phyloP scores from a whole-genome alignment of 257 asterid genomes.

The Solanum phureja region DNA sequence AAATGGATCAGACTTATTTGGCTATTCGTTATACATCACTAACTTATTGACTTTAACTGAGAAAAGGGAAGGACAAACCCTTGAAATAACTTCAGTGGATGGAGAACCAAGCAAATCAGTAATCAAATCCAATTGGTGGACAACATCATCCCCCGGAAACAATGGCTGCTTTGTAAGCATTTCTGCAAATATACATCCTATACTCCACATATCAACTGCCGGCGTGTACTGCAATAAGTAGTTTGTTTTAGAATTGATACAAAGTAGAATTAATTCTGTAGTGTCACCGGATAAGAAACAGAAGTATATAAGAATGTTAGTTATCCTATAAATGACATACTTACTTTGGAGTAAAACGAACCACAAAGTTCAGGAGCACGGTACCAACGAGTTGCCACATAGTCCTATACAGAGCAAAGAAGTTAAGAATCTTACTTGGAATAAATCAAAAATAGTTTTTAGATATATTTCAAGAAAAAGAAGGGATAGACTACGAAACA shows the following conservation, averaged over 20 bases:
- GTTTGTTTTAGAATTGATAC: neutral
- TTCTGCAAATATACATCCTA: conserved; percentile 94
- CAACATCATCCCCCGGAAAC: conserved; percentile 83
- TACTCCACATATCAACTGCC: conserved; percentile 96
- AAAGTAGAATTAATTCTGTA: neutral
- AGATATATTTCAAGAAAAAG: neutral
- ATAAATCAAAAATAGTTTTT: neutral
- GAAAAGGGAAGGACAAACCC: conserved; percentile 41
- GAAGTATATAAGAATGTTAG: neutral
- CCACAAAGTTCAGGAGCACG: conserved; percentile 99
- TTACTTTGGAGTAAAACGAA: conserved; percentile 88
- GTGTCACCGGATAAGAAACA: neutral
- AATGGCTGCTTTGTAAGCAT: conserved; percentile 70
- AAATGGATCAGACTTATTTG: neutral
- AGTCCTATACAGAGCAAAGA: conserved; percentile 47
- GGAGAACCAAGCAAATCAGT: conserved; percentile 90
- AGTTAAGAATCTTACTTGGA: neutral
- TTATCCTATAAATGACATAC: conserved; percentile 6
- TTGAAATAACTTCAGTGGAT: conserved; percentile 64
- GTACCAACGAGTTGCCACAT: conserved; percentile 98
- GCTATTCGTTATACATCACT: neutral
- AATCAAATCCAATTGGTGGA: conserved; percentile 81
- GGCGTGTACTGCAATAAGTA: conserved; percentile 71
- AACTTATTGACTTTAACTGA: neutral
- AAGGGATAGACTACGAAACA: neutral